Evolutionary conservation across 2,329 filamentous ascomycete species (phyloP).

Genomic region (Fusarium subglutinans): DNA sequence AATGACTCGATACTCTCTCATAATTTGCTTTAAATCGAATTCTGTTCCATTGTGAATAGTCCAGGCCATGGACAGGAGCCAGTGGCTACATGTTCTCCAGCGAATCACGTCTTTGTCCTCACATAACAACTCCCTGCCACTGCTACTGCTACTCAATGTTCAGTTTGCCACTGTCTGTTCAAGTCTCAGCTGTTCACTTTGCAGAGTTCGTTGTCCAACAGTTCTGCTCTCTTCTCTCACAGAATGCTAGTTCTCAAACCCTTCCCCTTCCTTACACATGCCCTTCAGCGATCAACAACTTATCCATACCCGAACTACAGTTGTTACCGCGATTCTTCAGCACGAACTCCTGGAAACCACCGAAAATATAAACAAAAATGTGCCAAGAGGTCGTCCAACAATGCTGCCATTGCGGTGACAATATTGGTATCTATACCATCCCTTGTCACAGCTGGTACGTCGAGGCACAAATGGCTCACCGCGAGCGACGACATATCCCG

Average conservation of each 20-base stretch:
- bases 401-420: conserved; percentile 26
- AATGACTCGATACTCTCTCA: no score
- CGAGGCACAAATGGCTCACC: neutral
- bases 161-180: neutral
- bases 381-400: conserved; percentile 1
- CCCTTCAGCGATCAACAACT: neutral
- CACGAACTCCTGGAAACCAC: no score
- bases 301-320: neutral
- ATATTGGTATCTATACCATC: neutral
- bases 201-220: neutral
- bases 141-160: neutral
- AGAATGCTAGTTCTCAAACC: neutral
- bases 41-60: neutral
- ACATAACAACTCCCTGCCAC: neutral
- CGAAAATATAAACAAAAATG: neutral
- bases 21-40: neutral
- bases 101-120: neutral
- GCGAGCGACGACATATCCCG: neutral
- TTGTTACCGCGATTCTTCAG: neutral
- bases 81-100: neutral
- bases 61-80: neutral
- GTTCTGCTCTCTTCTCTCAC: no score
- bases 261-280: neutral
- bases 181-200: neutral
- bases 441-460: conserved; percentile 2